Evolutionary conservation across 2,329 filamentous ascomycete species (phyloP).

Genomic region (Claviceps sorghi): DNA sequence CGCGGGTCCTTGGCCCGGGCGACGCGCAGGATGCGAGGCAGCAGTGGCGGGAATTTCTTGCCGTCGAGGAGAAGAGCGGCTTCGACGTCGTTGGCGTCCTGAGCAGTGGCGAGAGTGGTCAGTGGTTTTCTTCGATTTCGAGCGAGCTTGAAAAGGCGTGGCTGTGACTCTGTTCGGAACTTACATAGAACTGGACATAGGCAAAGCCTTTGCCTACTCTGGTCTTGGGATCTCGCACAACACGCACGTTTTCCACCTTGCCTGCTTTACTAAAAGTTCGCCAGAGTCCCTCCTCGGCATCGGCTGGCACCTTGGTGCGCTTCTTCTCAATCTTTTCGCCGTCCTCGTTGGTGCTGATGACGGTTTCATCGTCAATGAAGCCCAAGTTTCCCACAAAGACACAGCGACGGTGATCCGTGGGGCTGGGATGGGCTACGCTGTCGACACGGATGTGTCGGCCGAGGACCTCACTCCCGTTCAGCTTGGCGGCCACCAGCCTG

Average conservation of each 20-base stretch:
- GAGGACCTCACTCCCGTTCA: slow-evolving; percentile 76
- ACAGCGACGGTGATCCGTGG: slow-evolving; percentile 73
- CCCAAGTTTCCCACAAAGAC: slow-evolving; percentile 94
- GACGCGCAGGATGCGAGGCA: slow-evolving; percentile 78
- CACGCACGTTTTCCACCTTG: slow-evolving; percentile 81
- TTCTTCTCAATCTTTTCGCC: slow-evolving; percentile 57
- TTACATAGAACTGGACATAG: slow-evolving; percentile 82
- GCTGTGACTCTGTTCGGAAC: slow-evolving; percentile 10
- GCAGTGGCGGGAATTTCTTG: slow-evolving; percentile 86
- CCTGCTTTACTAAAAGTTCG: slow-evolving; percentile 60
- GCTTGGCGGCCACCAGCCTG: slow-evolving; percentile 55
- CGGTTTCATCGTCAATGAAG: slow-evolving; percentile 84
- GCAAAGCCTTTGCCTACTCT: slow-evolving; percentile 93
- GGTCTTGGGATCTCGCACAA: slow-evolving; percentile 77
- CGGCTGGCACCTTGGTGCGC: slow-evolving; percentile 59
- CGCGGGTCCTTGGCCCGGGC: slow-evolving; percentile 65
- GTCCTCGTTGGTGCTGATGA: slow-evolving; percentile 48
- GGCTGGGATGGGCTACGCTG: slow-evolving; percentile 72
- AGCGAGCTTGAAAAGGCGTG: not conserved
- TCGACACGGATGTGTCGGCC: slow-evolving; percentile 84
- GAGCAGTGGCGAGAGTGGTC: not conserved
- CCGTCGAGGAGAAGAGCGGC: slow-evolving; percentile 75
- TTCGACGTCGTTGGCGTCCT: slow-evolving; percentile 78
- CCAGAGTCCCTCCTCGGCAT: slow-evolving; percentile 90
- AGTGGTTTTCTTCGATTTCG: not conserved